Base-by-base conservation (phyloP, 306 rosid genomes). In the Senna siamea region DNA sequence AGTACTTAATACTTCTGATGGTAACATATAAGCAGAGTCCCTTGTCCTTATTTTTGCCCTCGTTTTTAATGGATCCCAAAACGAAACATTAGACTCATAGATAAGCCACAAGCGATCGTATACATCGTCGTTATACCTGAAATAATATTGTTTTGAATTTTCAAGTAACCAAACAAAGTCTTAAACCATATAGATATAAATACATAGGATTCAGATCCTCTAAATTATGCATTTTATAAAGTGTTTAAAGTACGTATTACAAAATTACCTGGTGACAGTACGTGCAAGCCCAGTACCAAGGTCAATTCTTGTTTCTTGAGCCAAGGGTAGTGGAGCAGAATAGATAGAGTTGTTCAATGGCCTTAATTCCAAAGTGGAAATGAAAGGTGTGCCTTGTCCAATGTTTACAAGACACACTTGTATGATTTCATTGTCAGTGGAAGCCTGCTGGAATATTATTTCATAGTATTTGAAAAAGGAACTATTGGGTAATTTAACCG, bases 1-100 rank as follows among this genome's bases (percentile, higher is more conserved):
- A 1, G 82, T 80, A 6, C 19, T 0, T 78, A 78, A 71, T 7
- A 86, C 78, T 30, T 35, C 0, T 2, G 83, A 22, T 9, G 86
- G 81, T 6, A 53, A 19, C 26, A 14, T 47, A 65, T 57, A 84
- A 18, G 7, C 0, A 19, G 74, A 47, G 9, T 47, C 20, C 1
- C 0, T 1, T 5, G 7, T 13, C 2, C 9, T 41, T 0, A 77
- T 26, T 9, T 78, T 14, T 12, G 17, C 65, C 2, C 48, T 2
- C 0, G 85, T 74, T 12, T 41, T 66, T 79, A 43, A 8, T 30
- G 12, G 14, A 37, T 10, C 4, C 50, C 50, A 44, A n/a, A n/a
- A n/a, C n/a, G n/a, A n/a, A n/a, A n/a, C n/a, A n/a, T n/a, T n/a
- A n/a, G n/a, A n/a, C n/a, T n/a, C n/a, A 13, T 2, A 0, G n/a